Percentiles rank a stretch among this genome's conserved stretches.
phyloP scores from a whole-genome alignment of 2,329 filamentous ascomycete species.

The Pyricularia pennisetigena region DNA sequence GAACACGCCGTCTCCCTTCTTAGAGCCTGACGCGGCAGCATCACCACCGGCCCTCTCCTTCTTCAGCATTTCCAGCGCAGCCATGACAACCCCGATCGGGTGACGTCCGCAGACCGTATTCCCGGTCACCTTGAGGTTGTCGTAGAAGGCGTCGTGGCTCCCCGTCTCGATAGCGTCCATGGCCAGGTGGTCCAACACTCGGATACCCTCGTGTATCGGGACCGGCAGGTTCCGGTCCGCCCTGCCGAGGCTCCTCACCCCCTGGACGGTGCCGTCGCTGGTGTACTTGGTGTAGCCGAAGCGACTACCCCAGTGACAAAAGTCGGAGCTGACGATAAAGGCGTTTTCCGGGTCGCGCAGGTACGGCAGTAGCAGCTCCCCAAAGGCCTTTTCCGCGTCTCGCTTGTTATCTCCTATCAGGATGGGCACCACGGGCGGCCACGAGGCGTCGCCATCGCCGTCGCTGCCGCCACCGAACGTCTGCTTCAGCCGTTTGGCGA shows the following conservation, averaged over 20 bases:
- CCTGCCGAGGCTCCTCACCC: slow-evolving; percentile 25
- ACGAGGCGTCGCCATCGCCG: slow-evolving; percentile 23
- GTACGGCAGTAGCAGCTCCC: slow-evolving; percentile 65
- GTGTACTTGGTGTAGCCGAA: slow-evolving; percentile 81
- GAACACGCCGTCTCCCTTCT: slow-evolving; percentile 45
- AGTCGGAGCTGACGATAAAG: slow-evolving; percentile 89
- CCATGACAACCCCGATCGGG: slow-evolving; percentile 89
- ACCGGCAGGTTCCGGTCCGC: slow-evolving; percentile 18
- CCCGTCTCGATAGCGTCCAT: slow-evolving; percentile 81
- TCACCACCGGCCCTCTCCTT: slow-evolving; percentile 20
- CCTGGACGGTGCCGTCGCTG: slow-evolving; percentile 28
- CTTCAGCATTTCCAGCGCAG: slow-evolving; percentile 61
- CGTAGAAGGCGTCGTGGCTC: slow-evolving; percentile 57
- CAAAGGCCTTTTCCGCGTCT: slow-evolving; percentile 57
- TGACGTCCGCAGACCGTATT: slow-evolving; percentile 95
- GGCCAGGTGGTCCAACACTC: slow-evolving; percentile 65
- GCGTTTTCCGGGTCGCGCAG: slow-evolving; percentile 64
- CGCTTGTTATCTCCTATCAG: slow-evolving; percentile 69
- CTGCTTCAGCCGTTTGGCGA: slow-evolving; percentile 63
- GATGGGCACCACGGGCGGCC: slow-evolving; percentile 74
- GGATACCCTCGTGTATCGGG: slow-evolving; percentile 77
- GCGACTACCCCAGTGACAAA: slow-evolving; percentile 86
- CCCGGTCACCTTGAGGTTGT: slow-evolving; percentile 58
- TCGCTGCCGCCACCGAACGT: slow-evolving; percentile 29
- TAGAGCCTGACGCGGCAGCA: slow-evolving; percentile 9